These are phyloP conservation scores for Artemisia argyi DNA, from an alignment of 129 eudicot species.

Conservation along the genomic window DNA sequence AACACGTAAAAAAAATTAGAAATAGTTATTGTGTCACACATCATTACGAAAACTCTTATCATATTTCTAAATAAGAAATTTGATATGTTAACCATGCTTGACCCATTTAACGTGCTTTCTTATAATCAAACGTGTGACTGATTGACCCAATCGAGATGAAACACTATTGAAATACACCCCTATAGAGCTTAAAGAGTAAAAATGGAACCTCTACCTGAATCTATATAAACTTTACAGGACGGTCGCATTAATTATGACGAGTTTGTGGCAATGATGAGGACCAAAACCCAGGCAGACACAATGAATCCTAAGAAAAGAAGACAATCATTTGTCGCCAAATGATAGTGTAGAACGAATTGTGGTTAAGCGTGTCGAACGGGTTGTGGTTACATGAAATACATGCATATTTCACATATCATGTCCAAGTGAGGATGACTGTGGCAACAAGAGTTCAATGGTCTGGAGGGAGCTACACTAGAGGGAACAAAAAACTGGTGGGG, in stretches of 20 bases:
- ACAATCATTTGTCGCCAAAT: conserved; percentile 41
- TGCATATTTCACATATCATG: background rate
- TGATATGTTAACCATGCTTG: background rate
- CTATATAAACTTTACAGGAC: conserved; percentile 51
- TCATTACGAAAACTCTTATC: too few relatives aligned
- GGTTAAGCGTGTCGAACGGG: conserved; percentile 20
- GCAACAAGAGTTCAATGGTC: conserved; percentile 33
- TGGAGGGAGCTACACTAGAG: conserved; percentile 27
- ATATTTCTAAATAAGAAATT: background rate
- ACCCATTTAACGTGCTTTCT: background rate
- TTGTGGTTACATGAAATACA: conserved; percentile 15
- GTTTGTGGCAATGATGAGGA: conserved; percentile 93
- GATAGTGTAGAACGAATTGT: background rate
- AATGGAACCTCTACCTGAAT: background rate
- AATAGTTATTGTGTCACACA: too few relatives aligned
- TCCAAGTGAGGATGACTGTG: conserved; percentile 23
- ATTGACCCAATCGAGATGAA: background rate
- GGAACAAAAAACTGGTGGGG: conserved; percentile 22
- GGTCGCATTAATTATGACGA: conserved; percentile 93
- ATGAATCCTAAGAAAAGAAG: conserved; percentile 61
- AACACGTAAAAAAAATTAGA: too few relatives aligned
- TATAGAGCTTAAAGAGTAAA: background rate
- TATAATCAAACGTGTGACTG: background rate
- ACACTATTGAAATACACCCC: background rate
- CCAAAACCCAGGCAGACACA: conserved; percentile 68